Conservation (phyloP, 805 yeast species). For the Schwanniomyces sp. region DNA sequence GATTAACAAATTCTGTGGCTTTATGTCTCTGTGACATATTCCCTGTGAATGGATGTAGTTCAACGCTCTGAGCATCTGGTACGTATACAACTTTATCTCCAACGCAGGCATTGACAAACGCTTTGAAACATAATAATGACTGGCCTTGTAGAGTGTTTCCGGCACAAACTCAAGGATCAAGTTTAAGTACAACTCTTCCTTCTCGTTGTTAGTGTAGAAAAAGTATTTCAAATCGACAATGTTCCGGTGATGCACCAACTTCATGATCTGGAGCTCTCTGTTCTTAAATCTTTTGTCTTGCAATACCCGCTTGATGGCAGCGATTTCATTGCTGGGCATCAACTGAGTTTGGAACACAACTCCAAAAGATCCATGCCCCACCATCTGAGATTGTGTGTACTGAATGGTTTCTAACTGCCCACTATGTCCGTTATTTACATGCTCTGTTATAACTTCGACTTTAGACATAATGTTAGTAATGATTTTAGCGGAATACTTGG, state of each 20-base stretch:
- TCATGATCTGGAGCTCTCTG: conserved; percentile 95
- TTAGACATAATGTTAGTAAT: conserved; percentile 41
- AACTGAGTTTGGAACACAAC: conserved; percentile 90
- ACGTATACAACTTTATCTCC: conserved; percentile 84
- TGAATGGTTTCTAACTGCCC: conserved; percentile 62
- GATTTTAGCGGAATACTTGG: neutral
- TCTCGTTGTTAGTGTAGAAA: conserved; percentile 74
- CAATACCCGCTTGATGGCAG: conserved; percentile 94
- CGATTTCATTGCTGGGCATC: conserved; percentile 69
- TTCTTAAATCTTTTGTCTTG: conserved; percentile 94
- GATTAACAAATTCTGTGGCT: conserved; percentile 84
- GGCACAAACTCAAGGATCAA: conserved; percentile 91
- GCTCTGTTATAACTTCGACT: conserved; percentile 55
- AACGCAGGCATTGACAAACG: conserved; percentile 81
- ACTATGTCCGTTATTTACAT: conserved; percentile 69
- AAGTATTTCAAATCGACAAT: conserved; percentile 85
- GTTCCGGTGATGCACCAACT: conserved; percentile 79
- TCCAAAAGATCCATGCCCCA: conserved; percentile 99
- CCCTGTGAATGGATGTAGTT: conserved; percentile 76
- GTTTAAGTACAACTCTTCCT: conserved; percentile 79
- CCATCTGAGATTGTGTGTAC: conserved; percentile 82
- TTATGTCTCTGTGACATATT: conserved; percentile 91
- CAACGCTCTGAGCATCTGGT: conserved; percentile 72
- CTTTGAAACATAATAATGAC: conserved; percentile 76
- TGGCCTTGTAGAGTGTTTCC: conserved; percentile 91